Base-by-base conservation (phyloP, 768 basidiomycete genomes). In the Hemileccinum rubropunctum region DNA sequence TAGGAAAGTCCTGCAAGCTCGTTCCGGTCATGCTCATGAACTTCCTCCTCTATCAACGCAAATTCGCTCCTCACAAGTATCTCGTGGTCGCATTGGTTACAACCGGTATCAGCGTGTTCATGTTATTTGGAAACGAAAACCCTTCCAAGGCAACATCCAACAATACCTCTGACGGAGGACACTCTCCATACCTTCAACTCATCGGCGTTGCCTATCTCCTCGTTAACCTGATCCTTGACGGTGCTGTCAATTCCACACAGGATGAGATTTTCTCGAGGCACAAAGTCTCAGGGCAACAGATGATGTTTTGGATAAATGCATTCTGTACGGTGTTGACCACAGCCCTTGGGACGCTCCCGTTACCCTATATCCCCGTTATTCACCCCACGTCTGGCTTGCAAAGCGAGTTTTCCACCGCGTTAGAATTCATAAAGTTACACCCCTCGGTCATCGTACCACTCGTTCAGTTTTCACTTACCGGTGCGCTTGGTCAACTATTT, bases 11-110 rank as follows among this genome's bases (percentile, higher is more conserved):
- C 0, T 98, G 97, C 79, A 98, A 98, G 67, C 91, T 99, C 65
- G 92, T 99, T 38, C 97, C 97, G 1, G 97, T 95, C 52, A 91
- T 95, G 83, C 80, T 98, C 68, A 94, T 98, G 88, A 98, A 98
- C 71, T 84, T 98, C 59, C 61, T 98, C 34, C 78, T 98, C 51
- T 98, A 98, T 71, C 91, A 95, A 47, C 86, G 95, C 42, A 79
- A 80, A 55, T 98, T 98, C 67, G 89, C 93, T 0, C 79, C 84
- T 1, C 88, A 98, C 80, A 98, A 98, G 66, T 99, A 98, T 70
- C 71, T 93, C 59, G 94, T 99, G 39, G 97, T 97, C 17, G 71
- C 77, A n/a, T 84, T 95, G 78, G 94, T 98, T 64, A 95, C 94
- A 11, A 60, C 75, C 3, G 94, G 95, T 4, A 97, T 98, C 66